A percentile compares a stretch with the other conserved stretches of the same genome.
Conservation (phyloP, 2,329 filamentous ascomycete species). For the Ciborinia camelliae region DNA sequence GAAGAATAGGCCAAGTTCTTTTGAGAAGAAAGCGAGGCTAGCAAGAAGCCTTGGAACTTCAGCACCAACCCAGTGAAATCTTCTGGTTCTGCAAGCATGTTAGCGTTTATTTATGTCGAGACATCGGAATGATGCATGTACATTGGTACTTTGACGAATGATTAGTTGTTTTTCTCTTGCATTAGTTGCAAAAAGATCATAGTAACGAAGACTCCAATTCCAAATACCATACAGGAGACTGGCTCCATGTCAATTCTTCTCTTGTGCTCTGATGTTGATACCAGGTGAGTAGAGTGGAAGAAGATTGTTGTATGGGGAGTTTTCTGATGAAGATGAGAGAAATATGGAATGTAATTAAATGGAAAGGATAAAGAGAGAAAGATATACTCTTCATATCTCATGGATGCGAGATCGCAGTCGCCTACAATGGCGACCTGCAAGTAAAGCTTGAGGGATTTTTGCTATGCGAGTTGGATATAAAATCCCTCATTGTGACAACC, state of each 20-base stretch:
- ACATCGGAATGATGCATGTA: background rate
- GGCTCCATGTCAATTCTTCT: conserved; percentile 14
- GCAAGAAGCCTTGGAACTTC: background rate
- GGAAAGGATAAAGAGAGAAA: background rate
- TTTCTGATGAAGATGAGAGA: background rate
- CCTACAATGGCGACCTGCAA: background rate
- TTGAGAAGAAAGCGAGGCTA: conserved; percentile 25
- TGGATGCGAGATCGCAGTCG: background rate
- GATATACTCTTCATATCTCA: conserved; percentile 1
- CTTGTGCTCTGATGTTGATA: background rate
- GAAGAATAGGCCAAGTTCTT: background rate
- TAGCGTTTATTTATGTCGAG: background rate
- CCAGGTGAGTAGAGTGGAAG: background rate
- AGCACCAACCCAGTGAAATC: background rate
- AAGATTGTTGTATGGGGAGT: background rate
- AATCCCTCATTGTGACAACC: conserved; percentile 8
- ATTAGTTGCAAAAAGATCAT: conserved; percentile 18
- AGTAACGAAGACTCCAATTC: conserved; percentile 17
- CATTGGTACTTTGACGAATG: background rate
- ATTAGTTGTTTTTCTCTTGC: conserved; percentile 17
- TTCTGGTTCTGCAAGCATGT: background rate
- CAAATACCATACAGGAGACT: conserved; percentile 19
- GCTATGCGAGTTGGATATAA: background rate
- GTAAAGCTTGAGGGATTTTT: conserved; percentile 15
- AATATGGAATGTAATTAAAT: background rate